These are phyloP conservation scores for Forsythia suspensa DNA, from an alignment of 257 asterid species.

Conservation along the genomic window DNA sequence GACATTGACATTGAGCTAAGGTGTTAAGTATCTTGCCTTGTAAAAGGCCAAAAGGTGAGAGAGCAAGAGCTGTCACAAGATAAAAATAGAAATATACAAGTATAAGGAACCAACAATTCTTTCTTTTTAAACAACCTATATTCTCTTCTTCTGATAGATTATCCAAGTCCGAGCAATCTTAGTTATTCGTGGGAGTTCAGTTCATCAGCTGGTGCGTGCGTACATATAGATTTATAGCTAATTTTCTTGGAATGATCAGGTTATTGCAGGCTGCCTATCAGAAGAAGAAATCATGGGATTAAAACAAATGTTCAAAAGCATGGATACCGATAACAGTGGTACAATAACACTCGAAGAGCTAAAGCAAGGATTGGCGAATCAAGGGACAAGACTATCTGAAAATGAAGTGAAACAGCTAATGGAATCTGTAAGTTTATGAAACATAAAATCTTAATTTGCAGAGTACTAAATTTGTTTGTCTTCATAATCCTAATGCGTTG, in stretches of 20 bases:
- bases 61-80: no score
- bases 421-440: constrained; percentile 54
- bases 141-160: no score
- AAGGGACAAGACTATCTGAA: constrained; percentile 63
- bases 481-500: neutral
- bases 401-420: constrained; percentile 59
- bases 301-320: constrained; percentile 69
- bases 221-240: neutral
- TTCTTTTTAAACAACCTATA: no score
- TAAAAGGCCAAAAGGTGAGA: neutral
- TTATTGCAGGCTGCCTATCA: constrained; percentile 62
- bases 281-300: constrained; percentile 70
- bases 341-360: constrained; percentile 70
- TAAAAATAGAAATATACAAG: no score
- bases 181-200: no score
- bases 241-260: constrained; percentile 34
- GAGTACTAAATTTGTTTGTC: neutral
- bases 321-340: constrained; percentile 65
- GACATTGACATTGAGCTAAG: no score
- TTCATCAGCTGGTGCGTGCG: no score
- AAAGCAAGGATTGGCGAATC: constrained; percentile 59
- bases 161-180: no score
- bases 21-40: neutral
- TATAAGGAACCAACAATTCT: no score
- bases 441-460: neutral